Evolutionary conservation across 768 basidiomycete species (phyloP), one percentile per base, ranked within the genome.

Genomic region (Dacryopinax primogenitus): DNA sequence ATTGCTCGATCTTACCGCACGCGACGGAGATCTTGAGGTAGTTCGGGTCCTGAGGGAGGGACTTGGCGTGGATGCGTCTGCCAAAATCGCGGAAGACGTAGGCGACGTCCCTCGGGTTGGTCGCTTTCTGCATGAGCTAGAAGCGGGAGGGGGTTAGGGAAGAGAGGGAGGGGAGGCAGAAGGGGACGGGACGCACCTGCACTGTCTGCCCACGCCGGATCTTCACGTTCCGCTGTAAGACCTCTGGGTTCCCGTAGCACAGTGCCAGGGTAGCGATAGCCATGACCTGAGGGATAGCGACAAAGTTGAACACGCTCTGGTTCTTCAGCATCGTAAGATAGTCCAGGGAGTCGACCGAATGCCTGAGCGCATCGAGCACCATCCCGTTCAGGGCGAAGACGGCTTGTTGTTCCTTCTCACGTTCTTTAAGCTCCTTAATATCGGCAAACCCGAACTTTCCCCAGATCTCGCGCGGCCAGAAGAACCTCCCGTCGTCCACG

Each of bases 381-480:
- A 97, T 95, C 47, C 84, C 90, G 71, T 85, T 91, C 73, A 92
- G 86, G 1, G 82, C 91, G 82, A 85, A 90, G 67, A 85, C 75
- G 18, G 91, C 92, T 66, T 84, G 81, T 70, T 85, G 76, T 58
- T 83, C 75, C 51, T 83, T 80, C 18, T 78, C 81, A 1, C 83
- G 77, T 41, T 79, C 77, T 66, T 78, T 80, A 80, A 92, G 78
- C 65, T 92, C 86, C 66, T 80, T 76, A 78, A 90, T 80, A 51
- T 90, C 82, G 63, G 75, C 76, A 76, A 93, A 91, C 2, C 86
- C 86, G 68, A 87, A 87, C 65, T 79, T 79, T 3, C 80, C 84
- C 92, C 92, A 98, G 47, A 99, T 91, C 73, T 92, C 92, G 58
- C 80, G 82, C 0, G 95, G 95, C 94, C 96, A 99, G 80, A 97